phyloP scores from a whole-genome alignment of 1,284 basidiomycete species.

The Hemileia vastatrix region DNA sequence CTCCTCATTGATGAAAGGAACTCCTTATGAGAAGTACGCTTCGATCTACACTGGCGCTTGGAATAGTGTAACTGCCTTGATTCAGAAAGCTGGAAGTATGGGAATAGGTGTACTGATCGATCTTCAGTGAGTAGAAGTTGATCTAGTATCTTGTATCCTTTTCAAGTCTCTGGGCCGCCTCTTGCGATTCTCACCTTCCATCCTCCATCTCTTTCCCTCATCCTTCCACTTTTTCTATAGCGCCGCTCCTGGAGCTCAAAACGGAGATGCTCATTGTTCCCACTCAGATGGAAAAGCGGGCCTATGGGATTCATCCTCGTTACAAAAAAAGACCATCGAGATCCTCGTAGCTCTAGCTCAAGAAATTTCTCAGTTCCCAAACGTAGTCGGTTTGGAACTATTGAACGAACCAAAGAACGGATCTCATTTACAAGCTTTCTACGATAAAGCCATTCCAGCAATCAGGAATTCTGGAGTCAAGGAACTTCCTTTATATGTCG shows the following conservation, averaged over 20 bases:
- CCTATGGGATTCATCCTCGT: conserved; percentile 44
- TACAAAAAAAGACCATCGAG: conserved; percentile 51
- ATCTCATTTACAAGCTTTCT: conserved; percentile 56
- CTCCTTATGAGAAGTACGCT: conserved; percentile 58
- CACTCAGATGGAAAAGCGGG: conserved; percentile 26
- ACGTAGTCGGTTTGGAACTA: conserved; percentile 70
- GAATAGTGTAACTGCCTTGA: conserved; percentile 58
- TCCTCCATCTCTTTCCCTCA: too few relatives aligned
- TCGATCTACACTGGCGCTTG: conserved; percentile 63
- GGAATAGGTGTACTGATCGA: conserved; percentile 73
- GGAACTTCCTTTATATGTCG: conserved; percentile 53
- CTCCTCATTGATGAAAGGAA: conserved; percentile 57
- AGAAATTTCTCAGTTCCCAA: conserved; percentile 48
- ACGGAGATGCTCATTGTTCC: conserved; percentile 46
- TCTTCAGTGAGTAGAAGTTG: too few relatives aligned
- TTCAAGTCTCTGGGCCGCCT: too few relatives aligned
- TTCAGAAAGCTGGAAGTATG: conserved; percentile 55
- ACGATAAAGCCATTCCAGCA: conserved; percentile 54
- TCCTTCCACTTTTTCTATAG: conserved; percentile 55
- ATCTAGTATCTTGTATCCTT: too few relatives aligned
- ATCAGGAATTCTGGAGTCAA: too few relatives aligned
- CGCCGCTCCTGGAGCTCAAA: conserved; percentile 58
- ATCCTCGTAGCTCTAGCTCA: conserved; percentile 52
- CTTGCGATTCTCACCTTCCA: too few relatives aligned
- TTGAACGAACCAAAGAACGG: conserved; percentile 68